These are phyloP conservation scores for Coffea humblotiana DNA, from an alignment of 305 asterid genomes.

Conservation along the genomic window DNA sequence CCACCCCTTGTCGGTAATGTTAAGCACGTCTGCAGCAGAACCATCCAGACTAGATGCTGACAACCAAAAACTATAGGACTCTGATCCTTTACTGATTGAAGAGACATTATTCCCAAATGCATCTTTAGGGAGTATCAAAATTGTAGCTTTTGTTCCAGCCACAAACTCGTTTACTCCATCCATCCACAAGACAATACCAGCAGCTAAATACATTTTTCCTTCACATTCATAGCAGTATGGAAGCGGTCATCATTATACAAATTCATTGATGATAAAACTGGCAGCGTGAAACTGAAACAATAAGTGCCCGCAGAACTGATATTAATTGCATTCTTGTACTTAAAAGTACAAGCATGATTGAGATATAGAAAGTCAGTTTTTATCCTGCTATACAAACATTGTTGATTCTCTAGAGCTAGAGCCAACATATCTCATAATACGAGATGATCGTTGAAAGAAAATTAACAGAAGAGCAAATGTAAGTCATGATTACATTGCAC, in stretches of 20 bases:
- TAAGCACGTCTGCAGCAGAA: conserved; percentile 37
- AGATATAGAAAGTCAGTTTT: background rate
- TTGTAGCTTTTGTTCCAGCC: conserved; percentile 55
- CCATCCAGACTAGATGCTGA: conserved; percentile 41
- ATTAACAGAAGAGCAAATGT: too few species aligned
- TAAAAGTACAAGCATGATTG: background rate
- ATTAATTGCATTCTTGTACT: background rate
- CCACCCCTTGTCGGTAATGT: conserved; percentile 59
- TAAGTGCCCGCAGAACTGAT: background rate
- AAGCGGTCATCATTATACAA: background rate
- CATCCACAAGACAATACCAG: conserved; percentile 64
- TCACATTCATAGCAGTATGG: conserved; percentile 17
- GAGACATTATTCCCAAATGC: conserved; percentile 87
- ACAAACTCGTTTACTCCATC: conserved; percentile 52
- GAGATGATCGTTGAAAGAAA: too few species aligned
- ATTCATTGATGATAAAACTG: background rate
- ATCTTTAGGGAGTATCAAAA: conserved; percentile 70
- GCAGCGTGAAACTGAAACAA: background rate
- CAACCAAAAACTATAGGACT: conserved; percentile 39
- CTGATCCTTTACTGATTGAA: conserved; percentile 38
- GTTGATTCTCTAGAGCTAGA: background rate
- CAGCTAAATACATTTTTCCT: conserved; percentile 75
- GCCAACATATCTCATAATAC: too few species aligned
- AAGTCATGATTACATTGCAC: too few species aligned
- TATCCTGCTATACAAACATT: background rate